Evolutionary conservation across 768 basidiomycete genomes (phyloP), one percentile per base, ranked within the genome.

Genomic region (Mycena sanguinolenta): DNA sequence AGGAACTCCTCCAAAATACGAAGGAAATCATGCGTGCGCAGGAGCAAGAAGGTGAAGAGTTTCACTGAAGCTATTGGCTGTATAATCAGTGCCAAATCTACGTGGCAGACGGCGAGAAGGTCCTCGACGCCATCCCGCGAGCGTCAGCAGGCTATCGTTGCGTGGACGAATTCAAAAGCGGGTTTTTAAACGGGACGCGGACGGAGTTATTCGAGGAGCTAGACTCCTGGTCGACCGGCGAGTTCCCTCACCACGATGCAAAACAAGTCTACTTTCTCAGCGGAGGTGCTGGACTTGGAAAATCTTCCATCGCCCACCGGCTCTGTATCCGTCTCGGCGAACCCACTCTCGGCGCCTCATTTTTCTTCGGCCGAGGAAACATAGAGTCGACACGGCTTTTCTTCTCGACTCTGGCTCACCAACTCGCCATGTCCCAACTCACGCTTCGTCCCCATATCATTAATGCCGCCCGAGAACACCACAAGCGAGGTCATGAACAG

Each of bases 251-350:
- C 46, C 21, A 52, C 8, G 30, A 19, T 53, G 13, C 17, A 27
- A 42, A 59, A n/a, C 58, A 12, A 19, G 17, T 63, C 49, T 63
- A 52, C 62, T 63, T 63, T 27, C 50, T 63, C 34, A 63, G 49
- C 38, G 62, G 62, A 28, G 62, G 62, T 27, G 62, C 62, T 28
- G 62, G 62, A 14, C 42, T 53, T 3, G 62, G 62, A 36, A 63
- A 63, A 52, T 63, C 62, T 42, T 53, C 62, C 36, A 63, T 63
- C 30, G 62, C 62, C 36, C 52, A 63, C 52, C 36, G 54, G 36
- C 62, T 63, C 38, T 63, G 62, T 54, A 42, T 16, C 25, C 62
- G 52, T 27, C 62, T 38, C 25, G 62, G 54, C 25, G 19, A 5
- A 17, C 39, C 39, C 19, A 19, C 16, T 17, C 39, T 42, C 4